Base-by-base conservation (phyloP, 73 alveolate genomes). In the Breviolum minutum region DNA sequence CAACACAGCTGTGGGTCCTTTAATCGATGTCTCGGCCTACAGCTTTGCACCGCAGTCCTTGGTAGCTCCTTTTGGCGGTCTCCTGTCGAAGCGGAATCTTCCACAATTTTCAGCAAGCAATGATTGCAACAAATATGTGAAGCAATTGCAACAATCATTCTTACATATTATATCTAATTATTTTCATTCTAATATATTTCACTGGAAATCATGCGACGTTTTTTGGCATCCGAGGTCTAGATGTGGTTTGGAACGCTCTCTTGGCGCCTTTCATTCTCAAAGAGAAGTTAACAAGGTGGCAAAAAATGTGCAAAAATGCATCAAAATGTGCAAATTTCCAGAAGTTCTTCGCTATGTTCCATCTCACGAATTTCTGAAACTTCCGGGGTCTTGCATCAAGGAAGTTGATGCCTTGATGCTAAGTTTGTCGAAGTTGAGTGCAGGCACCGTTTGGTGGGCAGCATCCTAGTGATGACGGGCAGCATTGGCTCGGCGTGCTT, bases 211-310 rank as follows among this genome's bases (percentile, higher is more conserved):
- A n/a, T n/a, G n/a, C n/a, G n/a, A n/a, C n/a, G n/a, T n/a, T n/a
- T n/a, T n/a, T n/a, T 40, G 87, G 87, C 66, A 32, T 7, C 81
- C 26, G 24, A 92, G 97, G 97, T 27, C 77, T 92, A 2, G 97
- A 92, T n/a, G 97, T 92, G 89, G 97, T 92, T 11, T 92, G 97
- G 97, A 92, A 92, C 66, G 97, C 97, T 30, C 82, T 92, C 20
- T 74, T 92, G 97, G 97, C 97, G 62, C 97, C 97, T n/a, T 92
- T 92, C 79, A 92, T 92, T 92, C 97, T 92, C 97, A 74, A 92
- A 73, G 97, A 92, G 97, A 92, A 92, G 97, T 83, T 92, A 68
- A 92, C 97, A 60, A 92, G 97, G 97, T 89, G 20, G 5, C 80
- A 30, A 60, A 17, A 32, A 13, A 0, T 0, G 74, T 9, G 40